These are phyloP conservation scores for Tuber brumale DNA, from an alignment of 495 filamentous ascomycete genomes.

Conservation along the genomic window DNA sequence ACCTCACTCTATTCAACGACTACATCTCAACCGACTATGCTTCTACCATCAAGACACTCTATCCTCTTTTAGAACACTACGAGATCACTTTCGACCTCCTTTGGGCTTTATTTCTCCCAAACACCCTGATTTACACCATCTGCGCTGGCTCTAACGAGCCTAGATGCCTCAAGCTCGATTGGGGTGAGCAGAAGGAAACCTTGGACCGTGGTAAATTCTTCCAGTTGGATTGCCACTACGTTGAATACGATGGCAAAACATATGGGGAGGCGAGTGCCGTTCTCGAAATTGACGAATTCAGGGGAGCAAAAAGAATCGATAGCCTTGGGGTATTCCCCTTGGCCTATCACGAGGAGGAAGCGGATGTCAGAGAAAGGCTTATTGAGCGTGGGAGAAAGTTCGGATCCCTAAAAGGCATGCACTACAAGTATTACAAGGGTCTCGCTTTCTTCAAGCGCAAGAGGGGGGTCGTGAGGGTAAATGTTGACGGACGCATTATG, in stretches of 20 bases:
- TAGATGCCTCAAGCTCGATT: constrained; percentile 38
- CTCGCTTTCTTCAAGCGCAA: constrained; percentile 82
- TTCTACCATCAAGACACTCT: constrained; percentile 42
- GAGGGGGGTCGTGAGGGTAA: constrained; percentile 68
- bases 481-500: constrained; percentile 88
- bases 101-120: constrained; percentile 48
- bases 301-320: constrained; percentile 76
- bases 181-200: constrained; percentile 42
- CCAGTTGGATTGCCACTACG: constrained; percentile 69
- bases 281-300: constrained; percentile 68
- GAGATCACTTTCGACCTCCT: constrained; percentile 50
- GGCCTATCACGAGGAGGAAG: constrained; percentile 72
- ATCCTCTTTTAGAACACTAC: constrained; percentile 43
- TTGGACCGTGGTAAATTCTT: constrained; percentile 53
- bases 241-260: constrained; percentile 30
- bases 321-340: constrained; percentile 72
- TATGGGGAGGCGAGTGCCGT: constrained; percentile 33
- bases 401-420: constrained; percentile 70
- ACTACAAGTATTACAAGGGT: constrained; percentile 79
- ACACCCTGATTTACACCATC: constrained; percentile 45
- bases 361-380: constrained; percentile 57
- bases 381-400: constrained; percentile 85
- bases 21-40: constrained; percentile 44
- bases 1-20: constrained; percentile 46
- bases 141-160: constrained; percentile 46